Percentiles rank a stretch among this genome's conserved stretches.
phyloP scores from a whole-genome alignment of 768 basidiomycete species.

The Hypsizygus marmoreus region DNA sequence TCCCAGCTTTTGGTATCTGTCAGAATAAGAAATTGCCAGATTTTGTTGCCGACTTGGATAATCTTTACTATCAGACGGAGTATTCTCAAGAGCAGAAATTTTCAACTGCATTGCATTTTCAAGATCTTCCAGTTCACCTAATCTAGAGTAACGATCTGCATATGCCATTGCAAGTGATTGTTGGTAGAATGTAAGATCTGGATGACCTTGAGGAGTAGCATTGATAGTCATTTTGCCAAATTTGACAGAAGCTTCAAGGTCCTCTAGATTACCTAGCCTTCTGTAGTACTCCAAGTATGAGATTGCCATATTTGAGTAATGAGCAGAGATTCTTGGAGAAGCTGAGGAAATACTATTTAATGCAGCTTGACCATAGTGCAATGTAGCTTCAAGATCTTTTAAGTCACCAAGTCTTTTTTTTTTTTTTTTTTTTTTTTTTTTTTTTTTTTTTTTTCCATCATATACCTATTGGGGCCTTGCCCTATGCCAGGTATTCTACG shows the following conservation, averaged over 20 bases:
- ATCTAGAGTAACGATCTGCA: constrained; percentile 2
- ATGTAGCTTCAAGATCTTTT: no score
- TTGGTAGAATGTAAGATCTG: constrained; percentile 4
- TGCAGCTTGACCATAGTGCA: no score
- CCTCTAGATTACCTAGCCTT: constrained; percentile 5
- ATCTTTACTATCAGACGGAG: background rate
- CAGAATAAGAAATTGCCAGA: constrained; percentile 2
- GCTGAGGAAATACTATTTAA: no score
- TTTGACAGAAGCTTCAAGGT: constrained; percentile 6
- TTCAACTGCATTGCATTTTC: background rate
- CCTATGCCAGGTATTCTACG: no score
- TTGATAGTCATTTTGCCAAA: background rate
- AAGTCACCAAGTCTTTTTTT: no score
- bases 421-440: no score
- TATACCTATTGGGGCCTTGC: no score
- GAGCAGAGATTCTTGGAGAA: no score
- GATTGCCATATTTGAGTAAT: no score
- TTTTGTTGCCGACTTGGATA: constrained; percentile 3
- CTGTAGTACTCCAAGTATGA: no score
- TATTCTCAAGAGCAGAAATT: background rate
- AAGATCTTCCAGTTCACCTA: constrained; percentile 4
- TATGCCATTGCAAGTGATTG: constrained; percentile 6
- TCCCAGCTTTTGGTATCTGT: constrained; percentile 1
- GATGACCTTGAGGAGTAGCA: constrained; percentile 1
- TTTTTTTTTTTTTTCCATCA: no score